Evolutionary conservation across 2,329 filamentous ascomycete species (phyloP), one percentile per base, ranked within the genome.

Genomic region (Sordariomycetes sp.): DNA sequence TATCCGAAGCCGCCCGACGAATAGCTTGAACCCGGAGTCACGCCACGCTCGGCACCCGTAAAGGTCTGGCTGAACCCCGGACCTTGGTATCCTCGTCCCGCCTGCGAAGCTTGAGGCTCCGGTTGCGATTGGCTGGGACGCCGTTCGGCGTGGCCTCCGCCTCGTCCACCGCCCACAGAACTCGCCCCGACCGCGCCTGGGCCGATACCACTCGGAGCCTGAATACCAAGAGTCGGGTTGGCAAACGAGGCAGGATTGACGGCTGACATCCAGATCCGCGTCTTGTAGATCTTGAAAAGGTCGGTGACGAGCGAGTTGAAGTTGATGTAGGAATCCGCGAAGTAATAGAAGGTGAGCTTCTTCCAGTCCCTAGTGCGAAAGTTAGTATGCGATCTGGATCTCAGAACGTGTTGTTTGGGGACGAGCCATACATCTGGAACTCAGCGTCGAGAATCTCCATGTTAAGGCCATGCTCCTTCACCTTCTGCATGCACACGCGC

Each of bases 361-460:
- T 97, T 96, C 85, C 91, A 97, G 70, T 99, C 94, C 86, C 93
- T 97, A 65, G 20, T 18, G 14, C 2, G 46, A 57, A 53, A n/a
- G 2, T 22, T 51, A 48, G 18, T 48, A 50, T 35, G 55, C 62
- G 59, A 61, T 55, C 14, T 3, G 24, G 20, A 34, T 25, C 46
- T 11, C 32, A n/a, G 2, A 34, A 22, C 11, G 32, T 28, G 14
- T 18, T 43, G 34, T 12, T 60, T 53, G 32, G 59, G 51, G 25
- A 35, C 55, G 52, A 61, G 48, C 80, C 89, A 82, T 78, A 96
- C 93, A 96, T 95, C 69, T 99, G 94, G 69, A 97, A 99, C 70
- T 99, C 94, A 4, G 94, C 94, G 73, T 99, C 94, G 7, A 99
- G 82, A 62, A 99, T 97, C 71, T 99, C 94, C 94, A 99, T 97